Percentiles rank a stretch among this genome's conserved stretches.
phyloP scores from a whole-genome alignment of 208 protist genomes.

The Histomonas meleagridis region DNA sequence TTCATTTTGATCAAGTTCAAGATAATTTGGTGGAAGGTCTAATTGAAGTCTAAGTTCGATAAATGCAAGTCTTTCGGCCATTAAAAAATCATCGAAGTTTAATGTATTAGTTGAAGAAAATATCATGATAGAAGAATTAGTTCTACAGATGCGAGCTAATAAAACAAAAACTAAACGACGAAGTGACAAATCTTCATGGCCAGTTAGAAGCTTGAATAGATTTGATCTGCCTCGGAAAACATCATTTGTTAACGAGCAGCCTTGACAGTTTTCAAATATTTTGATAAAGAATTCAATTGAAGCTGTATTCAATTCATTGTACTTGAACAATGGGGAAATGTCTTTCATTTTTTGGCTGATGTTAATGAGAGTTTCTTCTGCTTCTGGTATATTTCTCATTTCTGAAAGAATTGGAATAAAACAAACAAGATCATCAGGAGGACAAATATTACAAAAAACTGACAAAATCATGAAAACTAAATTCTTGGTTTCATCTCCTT shows the following conservation, averaged over 20 bases:
- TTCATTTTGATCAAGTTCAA: neutral
- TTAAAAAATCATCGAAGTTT: neutral
- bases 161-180: neutral
- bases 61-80: neutral
- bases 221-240: neutral
- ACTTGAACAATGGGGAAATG: neutral
- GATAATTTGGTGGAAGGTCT: neutral
- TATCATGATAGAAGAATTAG: neutral
- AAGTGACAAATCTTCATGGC: neutral
- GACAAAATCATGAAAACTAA: neutral
- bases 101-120: neutral
- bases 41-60: neutral
- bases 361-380: neutral
- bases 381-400: neutral
- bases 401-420: neutral
- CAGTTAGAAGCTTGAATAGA: neutral
- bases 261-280: neutral
- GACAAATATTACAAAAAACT: neutral
- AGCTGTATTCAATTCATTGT: neutral
- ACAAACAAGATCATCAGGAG: neutral
- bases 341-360: neutral
- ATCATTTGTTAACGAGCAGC: neutral
- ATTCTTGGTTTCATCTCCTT: neutral
- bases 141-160: neutral
- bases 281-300: neutral